Base-by-base conservation (phyloP, 805 yeast species). In the Candida loeiensis region DNA sequence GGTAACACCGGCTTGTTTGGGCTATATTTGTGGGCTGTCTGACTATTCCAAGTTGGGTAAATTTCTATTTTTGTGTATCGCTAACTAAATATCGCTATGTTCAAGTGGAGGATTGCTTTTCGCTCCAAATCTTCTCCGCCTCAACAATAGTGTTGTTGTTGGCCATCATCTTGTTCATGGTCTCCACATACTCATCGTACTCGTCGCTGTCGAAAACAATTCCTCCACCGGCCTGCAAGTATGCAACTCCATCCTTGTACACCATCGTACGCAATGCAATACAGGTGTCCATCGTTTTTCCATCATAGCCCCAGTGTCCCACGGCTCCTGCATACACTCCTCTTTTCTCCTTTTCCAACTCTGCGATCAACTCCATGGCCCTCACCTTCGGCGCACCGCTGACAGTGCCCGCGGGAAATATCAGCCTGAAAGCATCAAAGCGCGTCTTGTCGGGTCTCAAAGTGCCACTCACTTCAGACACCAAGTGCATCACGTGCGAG, bases 241-340 rank as follows among this genome's bases (percentile, higher is more conserved):
- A 91, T 0, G 96, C 97, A 38, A 77, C 71, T 18, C 90, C 91
- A 50, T 91, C 87, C 58, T 93, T 93, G 58, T 77, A 83, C 33
- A 93, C 89, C 99, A 93, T 91, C 0, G 99, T 93, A 66, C 99
- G 79, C 53, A 93, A 71, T 0, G 99, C 99, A 59, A 93, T 93
- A 66, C 99, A 93, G 1, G 98, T 93, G 58, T 93, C 95, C 98
- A 93, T 91, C 20, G 88, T 76, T 51, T 77, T 79, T n/a, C 91
- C 88, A 55, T 89, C 96, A 59, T 90, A 93, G 1, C 96, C 89
- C 96, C 97, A 93, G 59, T 85, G 85, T 6, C 99, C 99, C 14
- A 93, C 98, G 2, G 99, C 99, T 46, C 99, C 99, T 0, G 99
- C 99, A 58, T 93, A 93, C 6, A 91, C 90, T 34, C 98, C 99